Conservation (phyloP, 768 basidiomycete genomes). For the Hericium rajendrae region DNA sequence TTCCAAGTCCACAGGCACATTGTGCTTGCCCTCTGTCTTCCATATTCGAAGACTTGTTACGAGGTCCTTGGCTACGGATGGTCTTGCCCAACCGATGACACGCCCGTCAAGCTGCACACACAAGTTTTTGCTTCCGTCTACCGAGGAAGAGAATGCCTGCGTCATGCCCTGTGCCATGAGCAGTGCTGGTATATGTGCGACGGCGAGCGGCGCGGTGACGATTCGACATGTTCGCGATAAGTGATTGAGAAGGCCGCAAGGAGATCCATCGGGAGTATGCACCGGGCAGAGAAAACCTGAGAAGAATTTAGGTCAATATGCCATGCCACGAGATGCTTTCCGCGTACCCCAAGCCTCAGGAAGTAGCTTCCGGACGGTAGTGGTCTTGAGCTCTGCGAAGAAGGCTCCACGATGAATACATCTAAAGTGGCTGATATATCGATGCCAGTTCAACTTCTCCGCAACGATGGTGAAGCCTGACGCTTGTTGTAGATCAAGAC, state of each 20-base stretch:
- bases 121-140: slow-evolving; percentile 75
- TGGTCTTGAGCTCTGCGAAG: slow-evolving; percentile 97
- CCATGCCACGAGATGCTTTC: not conserved
- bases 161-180: slow-evolving; percentile 92
- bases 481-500: slow-evolving; percentile 93
- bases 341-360: slow-evolving; percentile 94
- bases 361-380: slow-evolving; percentile 89
- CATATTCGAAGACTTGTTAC: slow-evolving; percentile 82
- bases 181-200: slow-evolving; percentile 71
- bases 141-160: slow-evolving; percentile 66
- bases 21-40: slow-evolving; percentile 83
- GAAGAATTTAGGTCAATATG: slow-evolving; percentile 4
- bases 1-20: slow-evolving; percentile 88
- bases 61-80: slow-evolving; percentile 62
- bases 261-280: slow-evolving; percentile 96
- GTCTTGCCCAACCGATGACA: slow-evolving; percentile 88
- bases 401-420: slow-evolving; percentile 99
- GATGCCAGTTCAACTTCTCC: slow-evolving; percentile 97
- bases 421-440: slow-evolving; percentile 97
- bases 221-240: slow-evolving; percentile 90
- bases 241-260: slow-evolving; percentile 96
- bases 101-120: slow-evolving; percentile 93
- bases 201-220: slow-evolving; percentile 64
- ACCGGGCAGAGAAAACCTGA: slow-evolving; percentile 95
- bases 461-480: slow-evolving; percentile 99